phyloP scores from a whole-genome alignment of 768 basidiomycete genomes.

The Mycena crocata region DNA sequence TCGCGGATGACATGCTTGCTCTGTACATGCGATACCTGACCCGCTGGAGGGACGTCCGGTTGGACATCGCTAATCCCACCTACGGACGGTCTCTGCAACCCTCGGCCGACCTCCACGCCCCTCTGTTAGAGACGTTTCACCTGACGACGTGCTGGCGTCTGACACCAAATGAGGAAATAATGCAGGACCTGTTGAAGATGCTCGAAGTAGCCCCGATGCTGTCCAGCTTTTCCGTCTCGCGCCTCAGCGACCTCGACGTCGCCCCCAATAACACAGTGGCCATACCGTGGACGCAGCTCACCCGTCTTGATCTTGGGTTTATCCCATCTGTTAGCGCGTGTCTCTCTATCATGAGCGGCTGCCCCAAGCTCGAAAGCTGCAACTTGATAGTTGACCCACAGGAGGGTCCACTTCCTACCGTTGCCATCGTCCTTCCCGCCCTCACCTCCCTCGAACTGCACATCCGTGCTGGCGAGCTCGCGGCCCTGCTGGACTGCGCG shows the following conservation, averaged over 20 bases:
- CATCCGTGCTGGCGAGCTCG: constrained; percentile 43
- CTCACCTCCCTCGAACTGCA: constrained; percentile 45
- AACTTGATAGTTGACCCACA: constrained; percentile 44
- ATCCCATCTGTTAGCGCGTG: constrained; percentile 36
- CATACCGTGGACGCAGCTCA: constrained; percentile 49
- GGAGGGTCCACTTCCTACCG: constrained; percentile 37
- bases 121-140: constrained; percentile 44
- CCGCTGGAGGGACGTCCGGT: constrained; percentile 47
- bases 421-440: constrained; percentile 38
- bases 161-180: constrained; percentile 42
- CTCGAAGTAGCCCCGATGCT: constrained; percentile 46
- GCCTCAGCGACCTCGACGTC: constrained; percentile 44
- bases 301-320: constrained; percentile 34
- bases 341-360: constrained; percentile 44
- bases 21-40: constrained; percentile 45
- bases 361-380: constrained; percentile 42
- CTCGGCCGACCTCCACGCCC: constrained; percentile 38
- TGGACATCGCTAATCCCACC: constrained; percentile 47
- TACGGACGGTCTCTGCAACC: constrained; percentile 38
- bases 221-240: constrained; percentile 44
- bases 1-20: constrained; percentile 43
- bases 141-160: constrained; percentile 41
- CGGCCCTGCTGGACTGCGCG: constrained; percentile 43
- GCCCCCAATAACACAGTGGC: constrained; percentile 37
- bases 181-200: constrained; percentile 45